Conservation (phyloP, 108 stramenopile genomes). For the Parietichytrium sp. region DNA sequence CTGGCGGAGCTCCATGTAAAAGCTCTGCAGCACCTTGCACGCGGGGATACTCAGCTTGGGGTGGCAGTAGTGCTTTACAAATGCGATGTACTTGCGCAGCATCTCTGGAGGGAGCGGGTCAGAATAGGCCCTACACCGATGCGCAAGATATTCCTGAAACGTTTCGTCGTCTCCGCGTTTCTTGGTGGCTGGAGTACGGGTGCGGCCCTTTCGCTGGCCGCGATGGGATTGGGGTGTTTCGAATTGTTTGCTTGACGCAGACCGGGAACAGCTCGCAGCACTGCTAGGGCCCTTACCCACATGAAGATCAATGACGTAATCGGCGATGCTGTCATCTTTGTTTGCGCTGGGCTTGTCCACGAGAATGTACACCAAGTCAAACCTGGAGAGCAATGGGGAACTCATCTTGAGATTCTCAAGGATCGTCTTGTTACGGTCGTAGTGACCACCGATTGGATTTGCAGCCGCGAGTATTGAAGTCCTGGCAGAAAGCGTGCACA, state of each 20-base stretch:
- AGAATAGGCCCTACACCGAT: conserved; percentile 8
- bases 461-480: conserved; percentile 95
- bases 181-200: neutral
- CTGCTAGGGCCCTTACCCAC: neutral
- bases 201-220: neutral
- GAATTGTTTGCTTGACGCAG: no score
- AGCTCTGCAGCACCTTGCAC: conserved; percentile 74
- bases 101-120: conserved; percentile 53
- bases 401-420: conserved; percentile 89
- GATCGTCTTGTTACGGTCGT: conserved; percentile 84
- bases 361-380: conserved; percentile 94
- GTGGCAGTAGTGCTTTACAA: conserved; percentile 85
- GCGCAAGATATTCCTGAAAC: neutral
- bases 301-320: conserved; percentile 84
- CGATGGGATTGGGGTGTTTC: neutral
- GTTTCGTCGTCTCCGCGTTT: no score
- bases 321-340: conserved; percentile 81
- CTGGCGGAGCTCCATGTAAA: conserved; percentile 81
- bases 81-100: conserved; percentile 91
- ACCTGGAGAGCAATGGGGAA: conserved; percentile 87
- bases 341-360: conserved; percentile 84
- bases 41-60: conserved; percentile 82
- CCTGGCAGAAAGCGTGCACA: conserved; percentile 79
- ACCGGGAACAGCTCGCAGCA: neutral
- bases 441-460: conserved; percentile 92